Base-by-base conservation (phyloP, 2,329 filamentous ascomycete species). In the Allantophomopsis cytisporea region DNA sequence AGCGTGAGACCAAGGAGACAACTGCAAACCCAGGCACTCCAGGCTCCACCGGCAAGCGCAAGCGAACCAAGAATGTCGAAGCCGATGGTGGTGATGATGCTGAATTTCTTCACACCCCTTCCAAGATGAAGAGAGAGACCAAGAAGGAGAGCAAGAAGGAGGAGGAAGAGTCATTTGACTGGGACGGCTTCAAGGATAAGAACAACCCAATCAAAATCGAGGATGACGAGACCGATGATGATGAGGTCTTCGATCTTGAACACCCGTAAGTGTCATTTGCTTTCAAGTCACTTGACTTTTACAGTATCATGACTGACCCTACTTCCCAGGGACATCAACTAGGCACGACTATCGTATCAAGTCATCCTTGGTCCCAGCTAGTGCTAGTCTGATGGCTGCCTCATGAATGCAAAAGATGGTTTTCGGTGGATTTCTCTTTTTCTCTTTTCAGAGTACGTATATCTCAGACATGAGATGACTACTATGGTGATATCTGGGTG, bases 101-200 rank as follows among this genome's bases (percentile, higher is more conserved):
- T 10, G 37, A 41, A 15, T 17, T 21, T 32, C 36, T 31, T n/a
- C 17, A 12, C 39, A 31, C n/a, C 10, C 36, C 33, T 13, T 28
- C 40, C 13, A 36, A 39, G 23, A 11, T 28, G 18, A 34, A 16
- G 21, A 11, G 13, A 14, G 16, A 12, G 28, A 28, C 23, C 7
- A 49, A 50, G 42, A 41, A 40, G 10, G 37, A 33, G 15, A 47
- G 45, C 30, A 20, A 42, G 18, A 30, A 39, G 17, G 20, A 43
- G 11, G 34, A 35, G 5, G 41, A 43, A 3, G 23, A 28, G 18
- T 20, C 7, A 10, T 28, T 28, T 10, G 8, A 28, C 15, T 15
- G n/a, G 31, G 13, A 5, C 3, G 12, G 13, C 3, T 14, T 34
- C 14, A 12, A 15, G 13, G 31, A 17, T 3, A 5, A 34, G 31